Base-by-base conservation (phyloP, 1,139 yeast species). In the Keqinozyma sinolaborantium region DNA sequence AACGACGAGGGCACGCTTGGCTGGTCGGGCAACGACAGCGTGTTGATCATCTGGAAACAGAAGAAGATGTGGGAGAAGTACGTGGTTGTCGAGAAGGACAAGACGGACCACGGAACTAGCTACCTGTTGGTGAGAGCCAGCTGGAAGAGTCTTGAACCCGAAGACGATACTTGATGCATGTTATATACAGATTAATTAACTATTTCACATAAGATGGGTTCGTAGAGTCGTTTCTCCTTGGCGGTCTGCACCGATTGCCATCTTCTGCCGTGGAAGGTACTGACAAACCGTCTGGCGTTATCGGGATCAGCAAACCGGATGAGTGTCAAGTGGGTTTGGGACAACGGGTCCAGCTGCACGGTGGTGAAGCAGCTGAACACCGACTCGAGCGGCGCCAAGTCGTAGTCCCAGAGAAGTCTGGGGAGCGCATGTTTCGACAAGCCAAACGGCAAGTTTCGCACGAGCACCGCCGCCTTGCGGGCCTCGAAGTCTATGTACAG, bases 41-140 rank as follows among this genome's bases (percentile, higher is more conserved):
- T 86, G 5, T 65, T 84, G 2, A 69, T 85, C 1, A 57, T 90
- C 3, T 88, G 97, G 96, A 72, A 76, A 38, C 60, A 61, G 27
- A 71, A 77, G 42, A 79, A 81, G 16, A 77, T 79, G 18, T 87
- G 97, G 95, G 97, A 90, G 50, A 84, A 83, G 53, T 88, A 83
- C 53, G 78, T 73, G 9, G 77, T 88, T 26, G 67, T 77, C 10
- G 86, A 79, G 30, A 50, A 39, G 20, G 23, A 14, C 4, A 32
- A 39, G 11, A 31, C 31, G 14, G 14, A 30, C 3, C n/a, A n/a
- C 10, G 36, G 30, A 21, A 16, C 33, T 13, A 55, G 58, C 29
- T 83, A 83, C 77, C 84, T 78, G 43, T 53, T 86, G 15, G 69
- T 79, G 2, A 64, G 92, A 29, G 83, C 79, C 42, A 85, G 92